A percentile compares a stretch with the other conserved stretches of the same genome.
Evolutionary conservation across 305 asterid genomes (phyloP).

Genomic region (Striga hermonthica): DNA sequence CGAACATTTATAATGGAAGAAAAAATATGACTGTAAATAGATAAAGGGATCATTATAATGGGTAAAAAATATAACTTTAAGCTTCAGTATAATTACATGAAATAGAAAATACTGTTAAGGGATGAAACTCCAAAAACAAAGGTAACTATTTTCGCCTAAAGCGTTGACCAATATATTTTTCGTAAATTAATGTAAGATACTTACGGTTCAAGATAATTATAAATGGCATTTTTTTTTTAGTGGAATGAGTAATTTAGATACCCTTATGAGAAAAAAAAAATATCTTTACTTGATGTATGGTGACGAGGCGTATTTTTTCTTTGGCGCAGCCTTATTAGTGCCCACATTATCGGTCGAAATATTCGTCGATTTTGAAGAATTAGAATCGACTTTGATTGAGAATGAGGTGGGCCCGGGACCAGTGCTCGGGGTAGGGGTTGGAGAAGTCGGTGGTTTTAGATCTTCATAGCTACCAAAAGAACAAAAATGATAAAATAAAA

Average conservation of each 20-base stretch:
- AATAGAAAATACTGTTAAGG: constrained; percentile 24
- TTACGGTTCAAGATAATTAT: background rate
- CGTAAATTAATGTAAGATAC: background rate
- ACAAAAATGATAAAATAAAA: no score
- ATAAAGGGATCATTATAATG: no score
- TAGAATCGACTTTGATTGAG: constrained; percentile 36
- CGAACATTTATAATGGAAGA: background rate
- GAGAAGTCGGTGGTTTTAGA: constrained; percentile 71
- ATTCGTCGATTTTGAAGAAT: constrained; percentile 34
- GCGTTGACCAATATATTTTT: background rate
- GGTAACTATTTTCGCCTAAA: background rate
- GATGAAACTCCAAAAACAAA: constrained; percentile 5
- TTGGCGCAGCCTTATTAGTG: constrained; percentile 29
- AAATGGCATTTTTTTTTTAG: background rate
- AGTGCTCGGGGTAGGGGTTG: constrained; percentile 60
- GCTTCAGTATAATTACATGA: background rate
- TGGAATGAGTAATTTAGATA: background rate
- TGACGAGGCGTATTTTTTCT: constrained; percentile 37
- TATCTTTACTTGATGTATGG: constrained; percentile 43
- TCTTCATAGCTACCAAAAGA: constrained; percentile 51
- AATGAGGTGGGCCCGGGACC: constrained; percentile 34
- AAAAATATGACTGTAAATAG: no score
- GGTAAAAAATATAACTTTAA: background rate
- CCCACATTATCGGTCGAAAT: constrained; percentile 21
- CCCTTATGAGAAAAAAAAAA: background rate